Conservation (phyloP, 1,139 yeast species). For the Yamadazyma siamensis region DNA sequence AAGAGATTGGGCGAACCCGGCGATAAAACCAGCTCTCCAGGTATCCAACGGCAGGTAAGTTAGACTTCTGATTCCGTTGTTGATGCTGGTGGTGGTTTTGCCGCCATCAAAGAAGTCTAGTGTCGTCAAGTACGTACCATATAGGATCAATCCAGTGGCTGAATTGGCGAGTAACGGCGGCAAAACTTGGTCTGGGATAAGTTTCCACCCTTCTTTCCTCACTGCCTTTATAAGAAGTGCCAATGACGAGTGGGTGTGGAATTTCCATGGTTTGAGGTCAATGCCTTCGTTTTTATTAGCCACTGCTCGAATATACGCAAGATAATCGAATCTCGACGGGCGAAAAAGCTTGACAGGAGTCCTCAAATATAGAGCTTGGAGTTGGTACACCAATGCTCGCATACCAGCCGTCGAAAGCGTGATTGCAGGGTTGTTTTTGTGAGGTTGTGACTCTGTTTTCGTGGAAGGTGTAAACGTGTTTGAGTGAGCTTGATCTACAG, state of each 20-base stretch:
- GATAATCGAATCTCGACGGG: conserved; percentile 85
- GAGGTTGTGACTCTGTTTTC: not conserved
- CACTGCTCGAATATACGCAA: conserved; percentile 60
- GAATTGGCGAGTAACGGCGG: conserved; percentile 90
- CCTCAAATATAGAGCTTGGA: conserved; percentile 73
- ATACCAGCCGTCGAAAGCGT: conserved; percentile 72
- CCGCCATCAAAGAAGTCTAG: conserved; percentile 29
- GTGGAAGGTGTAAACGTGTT: not conserved
- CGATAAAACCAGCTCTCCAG: conserved; percentile 76
- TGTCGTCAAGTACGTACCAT: conserved; percentile 70
- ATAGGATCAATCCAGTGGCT: conserved; percentile 79
- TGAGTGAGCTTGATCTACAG: too few species aligned
- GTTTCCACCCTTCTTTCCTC: conserved; percentile 78
- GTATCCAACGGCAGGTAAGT: conserved; percentile 49
- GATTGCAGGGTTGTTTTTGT: conserved; percentile 32
- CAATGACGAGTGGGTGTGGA: conserved; percentile 71
- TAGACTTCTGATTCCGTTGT: conserved; percentile 9
- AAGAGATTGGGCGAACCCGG: conserved; percentile 83
- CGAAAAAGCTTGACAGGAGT: conserved; percentile 84
- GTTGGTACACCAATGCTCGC: conserved; percentile 76
- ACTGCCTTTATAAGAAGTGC: conserved; percentile 73
- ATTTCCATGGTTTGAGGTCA: conserved; percentile 56
- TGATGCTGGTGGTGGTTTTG: conserved; percentile 3
- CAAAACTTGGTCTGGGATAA: conserved; percentile 76
- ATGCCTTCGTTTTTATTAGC: conserved; percentile 48